Base-by-base conservation (phyloP, 1,284 basidiomycete species). In the Papiliotrema laurentii region DNA sequence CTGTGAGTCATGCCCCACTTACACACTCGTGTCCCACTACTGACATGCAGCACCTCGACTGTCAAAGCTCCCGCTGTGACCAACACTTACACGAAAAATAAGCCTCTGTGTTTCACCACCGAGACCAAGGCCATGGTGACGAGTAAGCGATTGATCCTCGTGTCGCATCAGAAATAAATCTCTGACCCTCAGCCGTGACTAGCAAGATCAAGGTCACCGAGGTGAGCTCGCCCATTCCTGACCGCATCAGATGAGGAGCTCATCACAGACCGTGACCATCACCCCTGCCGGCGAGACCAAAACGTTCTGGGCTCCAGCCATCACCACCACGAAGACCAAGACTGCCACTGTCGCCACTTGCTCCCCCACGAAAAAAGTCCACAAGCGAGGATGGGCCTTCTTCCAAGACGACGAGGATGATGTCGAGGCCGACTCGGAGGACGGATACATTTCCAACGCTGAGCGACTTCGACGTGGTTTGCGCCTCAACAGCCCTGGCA, bases 401-500 rank as follows among this genome's bases (percentile, higher is more conserved):
- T 14, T 6, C 13, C 28, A 36, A 26, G 39, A 21, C 21, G 39
- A 41, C 5, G 11, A n/a, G 13, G 42, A 14, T 18, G 22, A 41
- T 10, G n/a, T 30, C 26, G 36, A 38, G 10, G 43, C 11, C 31
- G 43, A 36, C 10, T 13, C 18, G 9, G 43, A 45, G 31, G 21
- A 30, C 2, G 27, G 34, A 24, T 19, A 34, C 39, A 21, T 50
- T 19, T 25, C 44, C 39, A 51, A 51, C 25, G 50, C 38, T n/a
- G 38, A 51, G 28, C 33, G 50, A n/a, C 19, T 51, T 27, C 50
- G 45, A 26, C 33, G 50, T 10, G 50, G 50, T 21, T 24, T 51
- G 18, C 50, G 45, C 6, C 21, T 51, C 37, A 38, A 34, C 30
- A 36, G 26, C 11, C 50, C 50, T 18, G 24, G 18, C 22, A 43